Conservation (phyloP, 176 grass and related monocot genomes). For the Avena eriantha region DNA sequence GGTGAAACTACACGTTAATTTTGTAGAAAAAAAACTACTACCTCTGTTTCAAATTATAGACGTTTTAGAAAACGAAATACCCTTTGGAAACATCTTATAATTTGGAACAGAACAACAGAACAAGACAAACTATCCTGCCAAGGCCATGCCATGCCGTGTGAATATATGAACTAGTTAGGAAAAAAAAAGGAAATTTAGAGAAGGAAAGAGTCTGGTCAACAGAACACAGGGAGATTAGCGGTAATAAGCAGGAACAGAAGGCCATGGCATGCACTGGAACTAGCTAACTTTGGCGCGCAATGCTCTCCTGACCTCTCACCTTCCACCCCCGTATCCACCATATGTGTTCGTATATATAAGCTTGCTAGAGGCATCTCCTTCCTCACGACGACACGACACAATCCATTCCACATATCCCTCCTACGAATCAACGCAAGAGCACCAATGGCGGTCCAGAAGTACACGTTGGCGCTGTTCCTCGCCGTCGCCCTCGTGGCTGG, state of each 20-base stretch:
- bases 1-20: too few species aligned
- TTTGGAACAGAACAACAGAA: too few species aligned
- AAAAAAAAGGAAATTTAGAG: not conserved
- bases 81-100: too few species aligned
- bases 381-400: not conserved
- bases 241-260: not conserved
- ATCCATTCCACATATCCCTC: not conserved
- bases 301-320: conserved; percentile 5
- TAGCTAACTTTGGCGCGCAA: not conserved
- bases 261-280: not conserved
- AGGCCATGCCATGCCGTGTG: too few species aligned
- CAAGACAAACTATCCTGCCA: too few species aligned
- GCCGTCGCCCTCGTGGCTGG: conserved; percentile 7
- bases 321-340: not conserved
- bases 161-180: not conserved
- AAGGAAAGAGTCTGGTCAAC: not conserved
- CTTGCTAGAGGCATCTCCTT: not conserved
- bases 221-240: not conserved
- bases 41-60: too few species aligned
- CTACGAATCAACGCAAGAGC: not conserved
- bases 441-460: conserved; percentile 7
- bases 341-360: not conserved
- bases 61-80: too few species aligned
- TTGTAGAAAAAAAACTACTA: too few species aligned
- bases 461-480: not conserved